Base-by-base conservation (phyloP, 2,329 filamentous ascomycete genomes). In the Alternaria atra region DNA sequence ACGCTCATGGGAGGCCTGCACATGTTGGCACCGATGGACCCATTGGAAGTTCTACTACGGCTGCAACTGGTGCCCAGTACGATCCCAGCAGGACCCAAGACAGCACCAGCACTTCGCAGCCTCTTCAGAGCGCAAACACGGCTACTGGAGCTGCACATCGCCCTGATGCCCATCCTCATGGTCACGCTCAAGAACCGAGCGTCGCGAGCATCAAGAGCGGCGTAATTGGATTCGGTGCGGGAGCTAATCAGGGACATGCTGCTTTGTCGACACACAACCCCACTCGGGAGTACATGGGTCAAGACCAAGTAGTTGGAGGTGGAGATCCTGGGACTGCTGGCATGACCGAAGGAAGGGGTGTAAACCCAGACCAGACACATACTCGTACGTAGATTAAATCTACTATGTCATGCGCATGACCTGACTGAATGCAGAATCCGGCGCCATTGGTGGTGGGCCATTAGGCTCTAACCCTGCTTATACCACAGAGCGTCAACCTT, bases 121-220 rank as follows among this genome's bases (percentile, higher is more conserved):
- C 58, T 25, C 25, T 51, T 39, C 37, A 35, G 7, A 39, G n/a
- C 51, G 34, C 52, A 10, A 35, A 29, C 40, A 17, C 59, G 10
- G 32, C 60, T 34, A 40, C 58, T 52, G 51, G 58, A 20, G 48
- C 56, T 15, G 63, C 46, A n/a, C 32, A 65, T 8, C 69, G 67
- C 37, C 73, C 73, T 5, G 58, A 72, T 43, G 62, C 65, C 5
- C 54, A 61, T 27, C 58, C 59, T 2, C 46, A 51, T 30, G 58
- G 58, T 27, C 39, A 59, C 6, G 43, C 52, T 27, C 65, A 73
- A 13, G 72, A 66, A 5, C 58, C 65, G 9, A 80, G 76, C 60
- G 71, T 70, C 30, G 74, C 75, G 17, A 79, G 77, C 64, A 77
- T 80, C 71, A 79, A 79, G 67, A 80, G 77, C 58, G 78, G 77